phyloP scores from a whole-genome alignment of 2,329 filamentous ascomycete species.

The Ophiobolus disseminans region DNA sequence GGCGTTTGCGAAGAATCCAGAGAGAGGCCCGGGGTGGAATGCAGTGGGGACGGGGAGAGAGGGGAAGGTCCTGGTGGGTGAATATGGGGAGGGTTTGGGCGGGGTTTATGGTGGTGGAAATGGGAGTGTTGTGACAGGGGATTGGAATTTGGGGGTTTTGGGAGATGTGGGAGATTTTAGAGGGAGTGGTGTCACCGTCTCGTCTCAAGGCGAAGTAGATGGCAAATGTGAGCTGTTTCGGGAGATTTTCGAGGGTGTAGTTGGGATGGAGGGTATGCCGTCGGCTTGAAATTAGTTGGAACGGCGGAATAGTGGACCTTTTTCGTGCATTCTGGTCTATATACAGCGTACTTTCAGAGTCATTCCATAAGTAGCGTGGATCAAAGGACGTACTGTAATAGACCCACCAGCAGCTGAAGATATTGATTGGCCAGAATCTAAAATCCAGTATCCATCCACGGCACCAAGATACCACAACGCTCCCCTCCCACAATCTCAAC shows the following conservation, averaged over 20 bases:
- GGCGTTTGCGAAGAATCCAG: slow-evolving; percentile 36
- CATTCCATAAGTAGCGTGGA: no score
- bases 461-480: no score
- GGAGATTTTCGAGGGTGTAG: slow-evolving; percentile 22
- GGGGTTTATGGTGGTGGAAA: slow-evolving; percentile 10
- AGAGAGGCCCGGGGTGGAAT: slow-evolving; percentile 34
- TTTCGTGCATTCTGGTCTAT: no score
- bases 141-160: slow-evolving; percentile 26
- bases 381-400: no score
- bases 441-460: not conserved
- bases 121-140: slow-evolving; percentile 10
- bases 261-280: slow-evolving; percentile 20
- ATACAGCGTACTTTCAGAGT: no score
- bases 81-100: slow-evolving; percentile 13
- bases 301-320: no score
- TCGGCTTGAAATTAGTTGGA: not conserved
- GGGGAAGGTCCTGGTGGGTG: slow-evolving; percentile 18
- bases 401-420: not conserved
- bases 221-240: slow-evolving; percentile 21
- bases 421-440: not conserved
- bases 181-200: slow-evolving; percentile 23
- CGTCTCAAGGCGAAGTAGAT: slow-evolving; percentile 23
- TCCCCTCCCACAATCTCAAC: not conserved
- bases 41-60: slow-evolving; percentile 22
- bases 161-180: slow-evolving; percentile 25